Conservation (phyloP, 371 early-diverging fungal species). For the Batrachochytrium dendrobatidis region DNA sequence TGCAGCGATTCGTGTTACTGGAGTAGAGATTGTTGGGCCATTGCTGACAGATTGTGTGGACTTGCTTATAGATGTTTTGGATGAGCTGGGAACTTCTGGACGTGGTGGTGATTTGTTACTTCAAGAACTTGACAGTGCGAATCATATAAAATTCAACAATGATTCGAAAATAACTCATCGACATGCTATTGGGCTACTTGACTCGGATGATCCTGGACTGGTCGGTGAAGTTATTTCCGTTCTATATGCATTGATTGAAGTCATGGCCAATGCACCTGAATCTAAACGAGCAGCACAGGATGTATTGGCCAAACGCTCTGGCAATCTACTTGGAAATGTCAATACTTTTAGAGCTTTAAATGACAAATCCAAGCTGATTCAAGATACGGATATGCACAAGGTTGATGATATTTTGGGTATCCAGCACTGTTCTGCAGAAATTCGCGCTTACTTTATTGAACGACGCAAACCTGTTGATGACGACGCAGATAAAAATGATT, state of each 20-base stretch:
- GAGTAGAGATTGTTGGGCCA: slow-evolving; percentile 32
- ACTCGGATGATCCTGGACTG: background rate
- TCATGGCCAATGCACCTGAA: too few species aligned
- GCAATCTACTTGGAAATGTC: too few species aligned
- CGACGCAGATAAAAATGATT: background rate
- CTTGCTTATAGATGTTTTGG: slow-evolving; percentile 54
- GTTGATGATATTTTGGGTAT: background rate
- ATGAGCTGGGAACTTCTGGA: slow-evolving; percentile 16
- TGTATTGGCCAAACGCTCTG: too few species aligned
- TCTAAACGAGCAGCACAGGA: too few species aligned
- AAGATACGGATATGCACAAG: too few species aligned
- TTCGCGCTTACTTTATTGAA: slow-evolving; percentile 2
- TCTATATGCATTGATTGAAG: slow-evolving; percentile 35
- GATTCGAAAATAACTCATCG: background rate
- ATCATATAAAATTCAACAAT: too few species aligned
- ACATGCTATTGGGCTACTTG: slow-evolving; percentile 21
- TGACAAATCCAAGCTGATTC: too few species aligned
- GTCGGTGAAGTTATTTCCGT: slow-evolving; percentile 33
- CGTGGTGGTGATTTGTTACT: background rate
- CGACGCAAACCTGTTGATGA: background rate
- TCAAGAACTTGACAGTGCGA: too few species aligned
- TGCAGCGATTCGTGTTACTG: slow-evolving; percentile 48
- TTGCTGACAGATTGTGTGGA: slow-evolving; percentile 52
- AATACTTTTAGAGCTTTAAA: too few species aligned
- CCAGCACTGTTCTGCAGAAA: background rate